Evolutionary conservation across 208 protist genomes (phyloP).

Genomic region (Leishmania braziliensis): DNA sequence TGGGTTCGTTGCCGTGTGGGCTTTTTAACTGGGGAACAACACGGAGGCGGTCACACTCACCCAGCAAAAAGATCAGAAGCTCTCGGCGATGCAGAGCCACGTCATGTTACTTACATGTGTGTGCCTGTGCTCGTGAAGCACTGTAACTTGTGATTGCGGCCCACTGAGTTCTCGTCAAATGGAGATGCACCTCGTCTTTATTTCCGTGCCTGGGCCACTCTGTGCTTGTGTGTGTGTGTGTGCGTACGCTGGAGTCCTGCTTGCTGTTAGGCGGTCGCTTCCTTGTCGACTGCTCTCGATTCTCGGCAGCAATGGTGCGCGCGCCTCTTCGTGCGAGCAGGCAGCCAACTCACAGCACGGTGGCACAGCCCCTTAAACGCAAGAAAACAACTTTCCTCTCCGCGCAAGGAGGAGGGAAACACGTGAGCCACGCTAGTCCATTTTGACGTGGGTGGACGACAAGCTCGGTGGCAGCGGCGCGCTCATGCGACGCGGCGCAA

Average conservation of each 20-base stretch:
- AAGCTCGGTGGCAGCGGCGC: slow-evolving; percentile 11
- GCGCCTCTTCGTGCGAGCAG: not conserved
- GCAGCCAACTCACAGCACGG: not conserved
- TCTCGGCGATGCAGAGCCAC: not conserved
- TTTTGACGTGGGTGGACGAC: not conserved
- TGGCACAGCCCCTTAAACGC: not conserved
- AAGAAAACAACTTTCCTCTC: not conserved
- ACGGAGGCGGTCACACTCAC: not conserved
- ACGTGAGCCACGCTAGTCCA: slow-evolving; percentile 4
- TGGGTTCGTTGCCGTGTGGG: not conserved
- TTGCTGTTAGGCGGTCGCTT: not conserved
- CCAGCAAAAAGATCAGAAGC: not conserved
- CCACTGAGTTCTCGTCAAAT: not conserved
- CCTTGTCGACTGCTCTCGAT: not conserved
- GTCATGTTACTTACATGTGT: not conserved
- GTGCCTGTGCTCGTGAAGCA: not conserved
- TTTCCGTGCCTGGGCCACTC: not conserved
- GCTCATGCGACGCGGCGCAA: slow-evolving; percentile 16
- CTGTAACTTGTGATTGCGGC: not conserved
- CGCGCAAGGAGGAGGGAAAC: not conserved
- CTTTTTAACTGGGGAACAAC: not conserved
- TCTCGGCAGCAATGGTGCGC: not conserved
- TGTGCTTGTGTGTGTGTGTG: not conserved
- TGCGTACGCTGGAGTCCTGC: no score
- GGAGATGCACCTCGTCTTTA: not conserved